Evolutionary conservation across 176 grass and related monocot genomes (phyloP).

Genomic region (Musa beccarii): DNA sequence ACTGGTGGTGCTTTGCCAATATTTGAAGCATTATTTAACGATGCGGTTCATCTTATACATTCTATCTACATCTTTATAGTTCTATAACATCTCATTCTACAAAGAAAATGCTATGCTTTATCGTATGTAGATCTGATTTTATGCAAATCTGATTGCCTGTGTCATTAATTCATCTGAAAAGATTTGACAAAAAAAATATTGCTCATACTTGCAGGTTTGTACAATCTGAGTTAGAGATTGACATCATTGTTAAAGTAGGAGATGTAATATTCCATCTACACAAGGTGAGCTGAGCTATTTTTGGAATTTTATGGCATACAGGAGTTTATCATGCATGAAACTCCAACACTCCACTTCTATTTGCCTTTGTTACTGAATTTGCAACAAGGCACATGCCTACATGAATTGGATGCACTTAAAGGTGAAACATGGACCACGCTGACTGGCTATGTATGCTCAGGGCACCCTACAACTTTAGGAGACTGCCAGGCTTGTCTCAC

Average conservation of each 20-base stretch:
- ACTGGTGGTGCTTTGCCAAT: no score
- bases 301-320: not conserved
- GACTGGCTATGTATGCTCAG: no score
- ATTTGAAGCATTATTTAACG: no score
- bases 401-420: not conserved
- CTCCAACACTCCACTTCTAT: not conserved
- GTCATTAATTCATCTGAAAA: not conserved
- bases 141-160: not conserved
- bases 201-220: constrained; percentile 51
- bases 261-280: constrained; percentile 80
- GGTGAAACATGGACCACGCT: not conserved
- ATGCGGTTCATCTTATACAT: no score
- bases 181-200: not conserved
- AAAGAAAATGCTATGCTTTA: not conserved
- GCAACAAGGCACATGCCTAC: not conserved
- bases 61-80: no score
- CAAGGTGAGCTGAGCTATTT: constrained; percentile 41
- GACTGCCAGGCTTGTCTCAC: no score
- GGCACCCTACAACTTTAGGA: no score
- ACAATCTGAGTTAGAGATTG: constrained; percentile 48
- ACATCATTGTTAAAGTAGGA: constrained; percentile 65
- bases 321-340: not conserved
- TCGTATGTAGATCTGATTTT: not conserved
- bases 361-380: not conserved
- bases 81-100: not conserved